Percentiles rank a stretch among this genome's conserved stretches.
These are phyloP conservation scores for Rhizophagus prolifer DNA, from an alignment of 192 early-diverging fungal species.

Conservation along the genomic window DNA sequence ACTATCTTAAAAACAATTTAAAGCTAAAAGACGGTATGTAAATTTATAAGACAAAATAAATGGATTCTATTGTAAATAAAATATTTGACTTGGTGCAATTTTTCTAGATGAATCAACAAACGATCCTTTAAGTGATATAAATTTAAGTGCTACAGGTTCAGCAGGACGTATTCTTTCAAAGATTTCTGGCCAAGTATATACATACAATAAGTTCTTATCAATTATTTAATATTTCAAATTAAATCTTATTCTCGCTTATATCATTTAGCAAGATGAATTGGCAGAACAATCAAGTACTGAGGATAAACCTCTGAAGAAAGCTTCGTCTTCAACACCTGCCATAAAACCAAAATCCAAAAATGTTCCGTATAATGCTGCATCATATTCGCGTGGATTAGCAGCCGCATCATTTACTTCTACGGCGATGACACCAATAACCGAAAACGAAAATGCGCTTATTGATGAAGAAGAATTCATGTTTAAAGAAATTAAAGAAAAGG, in stretches of 20 bases:
- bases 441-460: constrained; percentile 67
- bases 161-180: constrained; percentile 56
- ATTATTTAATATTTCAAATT: too few relatives aligned
- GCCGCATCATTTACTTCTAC: constrained; percentile 89
- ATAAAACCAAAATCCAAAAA: constrained; percentile 44
- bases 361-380: constrained; percentile 73
- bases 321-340: neutral
- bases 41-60: neutral
- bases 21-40: constrained; percentile 51
- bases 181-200: constrained; percentile 43
- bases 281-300: constrained; percentile 25
- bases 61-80: neutral
- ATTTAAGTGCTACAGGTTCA: constrained; percentile 51
- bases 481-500: constrained; percentile 77
- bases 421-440: constrained; percentile 66
- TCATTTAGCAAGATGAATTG: constrained; percentile 31
- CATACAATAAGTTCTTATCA: too few relatives aligned
- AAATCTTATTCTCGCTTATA: neutral
- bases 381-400: constrained; percentile 75
- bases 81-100: neutral
- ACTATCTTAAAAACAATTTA: constrained; percentile 72
- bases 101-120: constrained; percentile 7
- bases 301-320: constrained; percentile 29
- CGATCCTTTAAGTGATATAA: constrained; percentile 63
- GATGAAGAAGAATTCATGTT: constrained; percentile 91